Evolutionary conservation across 768 basidiomycete genomes (phyloP), one percentile per base, ranked within the genome.

Genomic region (Solioccasus polychromus): DNA sequence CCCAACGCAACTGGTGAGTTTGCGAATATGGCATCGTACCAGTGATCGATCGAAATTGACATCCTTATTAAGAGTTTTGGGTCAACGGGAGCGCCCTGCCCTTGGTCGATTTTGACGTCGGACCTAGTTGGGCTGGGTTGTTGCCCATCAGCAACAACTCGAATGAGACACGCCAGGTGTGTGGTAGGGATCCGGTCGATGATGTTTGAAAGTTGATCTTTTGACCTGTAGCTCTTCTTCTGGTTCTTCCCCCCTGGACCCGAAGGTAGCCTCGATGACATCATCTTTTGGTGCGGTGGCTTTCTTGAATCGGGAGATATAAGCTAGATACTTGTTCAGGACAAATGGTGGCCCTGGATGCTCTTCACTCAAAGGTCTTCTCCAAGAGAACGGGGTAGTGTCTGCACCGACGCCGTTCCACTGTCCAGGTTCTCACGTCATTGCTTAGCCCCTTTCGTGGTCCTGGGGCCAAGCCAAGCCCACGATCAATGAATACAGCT

Each of bases 241-340:
- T 88, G 87, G 86, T 83, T 87, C 66, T 88, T 87, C 70, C 87
- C 87, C 43, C 83, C 86, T 2, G 85, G 84, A 4, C 83, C 83
- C 0, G 68, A 79, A 53, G 87, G 85, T 17, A 84, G 80, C 52
- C 58, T 76, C 4, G 83, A 89, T 54, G 85, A 88, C 58, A 56
- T 89, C 35, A 82, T 88, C 25, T 85, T 88, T 63, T 88, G 86
- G 86, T 83, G 53, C 39, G 46, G 9, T 9, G 1, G 12, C 8
- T 24, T 32, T 35, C 29, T 8, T 7, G n/a, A 25, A 15, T 24
- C 8, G 11, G 25, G 1, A 4, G 5, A 9, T 5, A 25, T 35
- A 15, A 32, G 12, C 10, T 37, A 22, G 5, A 43, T 15, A 2
- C 23, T 35, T 5, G 43, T 42, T 18, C 54, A 86, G 84, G 85